These are phyloP conservation scores for Geranium rotundifolium DNA, from an alignment of 345 rosid species.

Conservation along the genomic window DNA sequence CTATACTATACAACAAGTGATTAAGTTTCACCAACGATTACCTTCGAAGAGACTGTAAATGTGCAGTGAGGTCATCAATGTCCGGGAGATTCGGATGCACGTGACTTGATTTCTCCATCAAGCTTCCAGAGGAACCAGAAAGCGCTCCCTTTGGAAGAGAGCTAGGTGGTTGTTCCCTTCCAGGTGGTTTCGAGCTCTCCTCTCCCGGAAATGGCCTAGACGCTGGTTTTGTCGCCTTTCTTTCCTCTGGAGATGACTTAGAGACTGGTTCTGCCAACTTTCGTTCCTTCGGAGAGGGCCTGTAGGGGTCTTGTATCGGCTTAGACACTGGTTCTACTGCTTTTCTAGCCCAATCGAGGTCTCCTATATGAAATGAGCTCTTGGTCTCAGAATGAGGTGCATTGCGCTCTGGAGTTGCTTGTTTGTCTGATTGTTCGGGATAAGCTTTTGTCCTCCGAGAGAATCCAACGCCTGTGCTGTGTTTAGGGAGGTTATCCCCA, in stretches of 20 bases:
- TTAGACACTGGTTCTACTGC: conserved; percentile 9
- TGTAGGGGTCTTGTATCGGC: conserved; percentile 12
- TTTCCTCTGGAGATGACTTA: conserved; percentile 7
- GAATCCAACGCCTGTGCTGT: conserved; percentile 17
- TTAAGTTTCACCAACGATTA: conserved; percentile 16
- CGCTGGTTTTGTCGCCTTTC: neutral
- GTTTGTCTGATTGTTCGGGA: neutral
- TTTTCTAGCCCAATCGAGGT: conserved; percentile 11
- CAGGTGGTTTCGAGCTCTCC: neutral
- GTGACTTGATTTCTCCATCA: conserved; percentile 10
- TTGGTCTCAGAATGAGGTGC: conserved; percentile 6
- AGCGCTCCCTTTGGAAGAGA: neutral
- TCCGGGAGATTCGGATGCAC: conserved; percentile 95
- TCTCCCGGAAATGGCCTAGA: neutral
- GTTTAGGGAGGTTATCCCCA: conserved; percentile 26
- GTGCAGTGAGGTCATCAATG: conserved; percentile 47
- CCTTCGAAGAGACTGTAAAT: conserved; percentile 41
- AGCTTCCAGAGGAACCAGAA: neutral
- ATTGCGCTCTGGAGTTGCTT: neutral
- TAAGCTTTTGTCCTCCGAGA: conserved; percentile 47
- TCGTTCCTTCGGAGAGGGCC: conserved; percentile 9
- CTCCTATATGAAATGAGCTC: conserved; percentile 11
- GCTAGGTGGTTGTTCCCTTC: neutral
- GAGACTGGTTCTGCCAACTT: conserved; percentile 8
- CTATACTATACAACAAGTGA: neutral